Base-by-base conservation (phyloP, 768 basidiomycete genomes). In the Cystoderma amianthinum region DNA sequence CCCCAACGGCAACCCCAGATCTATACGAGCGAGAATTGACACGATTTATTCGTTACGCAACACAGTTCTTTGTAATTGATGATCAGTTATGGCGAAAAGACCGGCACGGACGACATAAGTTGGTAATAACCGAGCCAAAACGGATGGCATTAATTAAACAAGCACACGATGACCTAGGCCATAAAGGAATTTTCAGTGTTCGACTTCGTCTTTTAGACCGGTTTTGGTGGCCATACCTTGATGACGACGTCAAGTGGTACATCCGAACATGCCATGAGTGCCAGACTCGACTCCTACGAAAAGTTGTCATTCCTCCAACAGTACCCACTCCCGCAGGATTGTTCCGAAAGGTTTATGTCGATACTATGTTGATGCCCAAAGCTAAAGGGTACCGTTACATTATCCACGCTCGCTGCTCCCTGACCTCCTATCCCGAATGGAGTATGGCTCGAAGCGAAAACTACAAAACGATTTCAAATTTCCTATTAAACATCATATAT, bases 221-320 rank as follows among this genome's bases (percentile, higher is more conserved):
- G 3, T 56, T 56, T 39, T 58, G 53, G 52, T 56, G 52, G 54
- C 56, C 54, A 2, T 41, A 39, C 1, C 4, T 59, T 1, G 48
- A 56, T 11, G 36, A 25, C 3, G 59, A 67, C 33, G 46, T 65
- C 15, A 30, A 30, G 28, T 30, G 28, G 28, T 30, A 30, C 15
- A 30, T 30, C 15, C 9, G 28, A 30, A 57, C 57, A 10, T 64
- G 65, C 32, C 59, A 60, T 38, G 28, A 52, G 4, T 65, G 63
- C 44, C 62, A 67, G 39, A 38, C 54, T 1, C 38, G 58, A 4
- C 39, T 41, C 22, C 53, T 28, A 24, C 46, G 45, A 2, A 42
- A 56, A 20, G 20, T 61, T 2, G 39, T 53, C 2, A 52, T 62
- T 2, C 62, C 57, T 4, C 60, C 63, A 10, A 48, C 49, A 2